phyloP scores from a whole-genome alignment of 2,329 filamentous ascomycete genomes.

The Xylaria sp. region DNA sequence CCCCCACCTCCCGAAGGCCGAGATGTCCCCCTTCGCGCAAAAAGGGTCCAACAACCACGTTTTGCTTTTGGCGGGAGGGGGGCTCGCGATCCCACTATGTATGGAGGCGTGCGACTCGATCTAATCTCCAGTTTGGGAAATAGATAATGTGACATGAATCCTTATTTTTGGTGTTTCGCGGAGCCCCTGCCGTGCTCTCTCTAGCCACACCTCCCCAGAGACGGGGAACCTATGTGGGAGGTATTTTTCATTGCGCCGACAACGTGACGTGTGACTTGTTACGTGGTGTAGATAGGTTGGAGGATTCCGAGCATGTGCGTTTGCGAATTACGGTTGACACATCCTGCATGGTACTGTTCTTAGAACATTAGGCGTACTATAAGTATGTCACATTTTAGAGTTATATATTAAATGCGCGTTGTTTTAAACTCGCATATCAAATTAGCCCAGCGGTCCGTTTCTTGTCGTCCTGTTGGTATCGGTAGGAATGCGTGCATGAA shows the following conservation, averaged over 20 bases:
- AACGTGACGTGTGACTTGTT: slow-evolving; percentile 5
- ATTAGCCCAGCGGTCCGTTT: neutral
- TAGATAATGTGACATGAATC: slow-evolving; percentile 28
- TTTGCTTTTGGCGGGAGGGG: neutral
- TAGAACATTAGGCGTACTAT: slow-evolving; percentile 7
- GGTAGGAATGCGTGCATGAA: neutral
- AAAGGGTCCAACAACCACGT: slow-evolving; percentile 18
- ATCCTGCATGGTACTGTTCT: slow-evolving; percentile 30
- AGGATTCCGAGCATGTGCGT: slow-evolving; percentile 8
- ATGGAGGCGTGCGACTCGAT: slow-evolving; percentile 14
- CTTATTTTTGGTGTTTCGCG: slow-evolving; percentile 14
- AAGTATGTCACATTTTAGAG: neutral
- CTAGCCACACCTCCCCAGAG: slow-evolving; percentile 14
- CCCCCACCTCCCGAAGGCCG: slow-evolving; percentile 3
- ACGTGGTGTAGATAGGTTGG: slow-evolving; percentile 6
- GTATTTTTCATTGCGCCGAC: neutral
- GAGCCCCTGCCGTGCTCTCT: slow-evolving; percentile 3
- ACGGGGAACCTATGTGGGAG: neutral
- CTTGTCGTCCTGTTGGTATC: neutral
- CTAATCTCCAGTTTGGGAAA: neutral
- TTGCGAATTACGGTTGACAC: slow-evolving; percentile 5
- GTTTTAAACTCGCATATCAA: neutral
- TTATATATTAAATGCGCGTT: neutral
- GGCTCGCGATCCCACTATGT: slow-evolving; percentile 9
- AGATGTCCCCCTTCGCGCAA: neutral